Base-by-base conservation (phyloP, 2,329 filamentous ascomycete genomes). In the Cucurbitaria berberidis region DNA sequence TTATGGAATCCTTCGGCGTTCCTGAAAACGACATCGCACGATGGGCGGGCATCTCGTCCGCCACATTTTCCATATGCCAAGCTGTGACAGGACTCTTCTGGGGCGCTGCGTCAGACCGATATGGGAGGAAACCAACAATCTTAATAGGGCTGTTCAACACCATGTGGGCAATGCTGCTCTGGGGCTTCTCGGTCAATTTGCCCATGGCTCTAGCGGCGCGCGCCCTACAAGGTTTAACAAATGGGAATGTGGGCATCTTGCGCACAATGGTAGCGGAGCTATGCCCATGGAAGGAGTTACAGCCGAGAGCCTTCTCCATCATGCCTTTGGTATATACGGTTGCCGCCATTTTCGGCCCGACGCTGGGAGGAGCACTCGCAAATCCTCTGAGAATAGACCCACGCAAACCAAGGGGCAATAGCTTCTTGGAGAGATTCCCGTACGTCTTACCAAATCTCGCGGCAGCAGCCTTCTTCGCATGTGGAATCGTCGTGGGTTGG, bases 261-360 rank as follows among this genome's bases (percentile, higher is more conserved):
- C 81, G 93, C 60, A 96, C 91, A 15, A 91, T 95, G 78, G 92
- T 97, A 2, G 93, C 93, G 0, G 93, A 97, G 74, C 87, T 97
- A 82, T 92, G 96, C 1, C 90, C 91, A 0, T 87, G 95, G 73
- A 91, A 76, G 72, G 89, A 92, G 68, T 80, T 96, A 6, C 93
- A 97, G 69, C 93, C 93, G 0, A 82, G 86, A 46, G 95, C 95
- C 0, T 98, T 98, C 74, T 92, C 89, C 59, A 81, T 98, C 40
- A 97, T 98, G 93, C 93, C 93, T 3, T 77, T 98, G 15, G 90
- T 89, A 1, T 98, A 91, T 89, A 92, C 88, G 10, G 79, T 97
- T 46, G 93, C 93, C 0, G 89, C 87, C 30, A 91, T 96, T 32
- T 89, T 96, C 62, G 93, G 93, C 0, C 93, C 93, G 1, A 73